Evolutionary conservation across 257 asterid genomes (phyloP), one percentile per base, ranked within the genome.

Genomic region (Nicotiana attenuata): DNA sequence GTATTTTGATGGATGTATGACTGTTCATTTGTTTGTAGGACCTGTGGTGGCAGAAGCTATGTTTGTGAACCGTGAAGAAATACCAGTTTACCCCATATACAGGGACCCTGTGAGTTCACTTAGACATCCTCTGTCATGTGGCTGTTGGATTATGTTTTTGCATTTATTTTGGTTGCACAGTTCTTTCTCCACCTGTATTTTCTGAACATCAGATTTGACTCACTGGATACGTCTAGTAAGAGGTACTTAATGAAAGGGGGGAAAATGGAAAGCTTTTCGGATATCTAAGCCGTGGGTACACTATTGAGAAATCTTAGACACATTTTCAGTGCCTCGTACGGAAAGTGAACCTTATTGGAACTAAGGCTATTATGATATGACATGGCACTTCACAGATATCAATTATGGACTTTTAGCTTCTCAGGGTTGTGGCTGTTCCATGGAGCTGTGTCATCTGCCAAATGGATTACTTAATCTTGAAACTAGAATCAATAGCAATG

Each of bases 31-130:
- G 60, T 35, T 29, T 81, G 69, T 38, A 96, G 99, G 99, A 35
- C 99, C 99, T 19, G 98, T 94, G 82, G 99, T 96, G 83, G 98
- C 98, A 24, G 99, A 96, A 84, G 99, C 98, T 41, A 92, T 89
- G 98, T 94, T 96, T 83, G 93, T 94, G 80, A 96, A 96, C 82
- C 95, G 98, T 10, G 99, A 96, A 85, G 99, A 96, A 86, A 80
- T 93, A 84, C 97, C 98, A 0, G 90, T 96, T 13, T 88, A 93
- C 89, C 98, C 99, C n/a, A 87, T 96, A 65, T 96, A 94, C 63
- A 91, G 99, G 87, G 99, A 96, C 83, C 99, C 99, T 50, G 99
- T 96, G 82, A 92, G 97, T 88, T 80, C 75, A 80, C 77, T n/a
- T 38, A 73, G 60, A 47, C 10, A 45, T 47, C 60, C 33, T 67